phyloP scores from a whole-genome alignment of 2,329 filamentous ascomycete species.

The Trichophyton benhamiae region DNA sequence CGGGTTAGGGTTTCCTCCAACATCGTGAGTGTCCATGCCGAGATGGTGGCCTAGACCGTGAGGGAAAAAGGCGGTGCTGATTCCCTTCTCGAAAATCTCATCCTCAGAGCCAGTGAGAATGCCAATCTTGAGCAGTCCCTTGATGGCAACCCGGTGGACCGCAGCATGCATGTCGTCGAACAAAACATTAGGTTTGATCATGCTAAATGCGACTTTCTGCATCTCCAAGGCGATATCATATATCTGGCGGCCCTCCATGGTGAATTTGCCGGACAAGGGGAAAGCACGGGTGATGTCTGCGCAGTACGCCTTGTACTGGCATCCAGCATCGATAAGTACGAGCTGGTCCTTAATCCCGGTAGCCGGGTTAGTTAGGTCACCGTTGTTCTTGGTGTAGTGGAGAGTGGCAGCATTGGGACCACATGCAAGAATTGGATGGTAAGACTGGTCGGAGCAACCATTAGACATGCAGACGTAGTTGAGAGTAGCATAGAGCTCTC shows the following conservation, averaged over 20 bases:
- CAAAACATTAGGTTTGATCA: slow-evolving; percentile 54
- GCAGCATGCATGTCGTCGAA: slow-evolving; percentile 62
- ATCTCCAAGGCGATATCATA: slow-evolving; percentile 69
- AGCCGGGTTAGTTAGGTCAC: slow-evolving; percentile 46
- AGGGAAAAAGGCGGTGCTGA: slow-evolving; percentile 83
- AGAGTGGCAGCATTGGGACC: slow-evolving; percentile 73
- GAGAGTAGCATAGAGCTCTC: slow-evolving; percentile 71
- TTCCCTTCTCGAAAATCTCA: slow-evolving; percentile 63
- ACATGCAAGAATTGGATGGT: slow-evolving; percentile 76
- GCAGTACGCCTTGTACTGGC: slow-evolving; percentile 74
- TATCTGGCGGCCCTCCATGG: slow-evolving; percentile 55
- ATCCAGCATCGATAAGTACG: slow-evolving; percentile 75
- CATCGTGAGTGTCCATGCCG: slow-evolving; percentile 87
- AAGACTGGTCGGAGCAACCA: slow-evolving; percentile 67
- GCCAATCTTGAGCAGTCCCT: slow-evolving; percentile 58
- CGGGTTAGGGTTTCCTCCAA: slow-evolving; percentile 60
- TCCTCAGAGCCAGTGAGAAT: slow-evolving; percentile 53
- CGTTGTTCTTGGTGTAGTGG: slow-evolving; percentile 75
- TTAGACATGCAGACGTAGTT: slow-evolving; percentile 57
- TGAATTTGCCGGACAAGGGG: slow-evolving; percentile 60
- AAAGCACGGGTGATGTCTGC: slow-evolving; percentile 84
- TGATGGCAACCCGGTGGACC: slow-evolving; percentile 59
- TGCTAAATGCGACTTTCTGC: slow-evolving; percentile 61
- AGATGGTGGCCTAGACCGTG: slow-evolving; percentile 86
- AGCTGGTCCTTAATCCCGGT: slow-evolving; percentile 45